These are phyloP conservation scores for Chytridium lagenaria DNA, from an alignment of 371 early-diverging fungal genomes.

Conservation along the genomic window DNA sequence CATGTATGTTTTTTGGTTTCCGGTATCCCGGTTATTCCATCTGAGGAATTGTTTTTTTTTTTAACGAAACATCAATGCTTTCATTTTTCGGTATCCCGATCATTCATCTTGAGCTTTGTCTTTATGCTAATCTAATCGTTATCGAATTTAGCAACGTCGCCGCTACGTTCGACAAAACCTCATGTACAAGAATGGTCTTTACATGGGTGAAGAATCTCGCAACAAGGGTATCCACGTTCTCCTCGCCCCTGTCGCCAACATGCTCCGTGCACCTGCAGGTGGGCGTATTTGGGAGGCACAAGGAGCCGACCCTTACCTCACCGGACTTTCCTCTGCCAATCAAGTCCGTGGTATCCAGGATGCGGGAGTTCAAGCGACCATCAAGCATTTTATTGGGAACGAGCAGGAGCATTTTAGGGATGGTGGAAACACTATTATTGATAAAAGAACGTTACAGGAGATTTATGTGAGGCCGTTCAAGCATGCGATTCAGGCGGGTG, in stretches of 20 bases:
- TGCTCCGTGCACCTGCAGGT: slow-evolving; percentile 54
- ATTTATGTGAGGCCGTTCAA: slow-evolving; percentile 63
- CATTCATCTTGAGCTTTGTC: too few relatives aligned
- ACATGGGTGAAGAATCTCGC: slow-evolving; percentile 60
- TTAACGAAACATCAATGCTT: background rate
- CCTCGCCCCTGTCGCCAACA: slow-evolving; percentile 62
- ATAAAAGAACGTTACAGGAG: slow-evolving; percentile 64
- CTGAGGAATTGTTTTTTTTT: slow-evolving; percentile 26
- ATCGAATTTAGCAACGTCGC: slow-evolving; percentile 60
- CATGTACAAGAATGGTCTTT: slow-evolving; percentile 50
- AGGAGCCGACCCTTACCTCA: slow-evolving; percentile 69
- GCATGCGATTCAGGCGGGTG: slow-evolving; percentile 60
- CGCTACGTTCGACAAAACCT: slow-evolving; percentile 59
- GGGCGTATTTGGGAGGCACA: slow-evolving; percentile 66
- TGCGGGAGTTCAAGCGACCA: slow-evolving; percentile 55
- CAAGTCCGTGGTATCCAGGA: slow-evolving; percentile 44
- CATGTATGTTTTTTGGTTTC: slow-evolving; percentile 10
- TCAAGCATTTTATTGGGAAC: slow-evolving; percentile 60
- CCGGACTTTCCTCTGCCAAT: slow-evolving; percentile 28
- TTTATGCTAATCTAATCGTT: too few relatives aligned
- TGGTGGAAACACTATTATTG: slow-evolving; percentile 40
- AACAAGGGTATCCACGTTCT: slow-evolving; percentile 60
- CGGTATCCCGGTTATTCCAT: background rate
- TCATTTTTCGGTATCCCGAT: too few relatives aligned
- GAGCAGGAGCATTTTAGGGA: slow-evolving; percentile 52